Percentiles rank a stretch among this genome's conserved stretches.
Evolutionary conservation across 306 rosid species (phyloP).

Genomic region (Senna siamea): DNA sequence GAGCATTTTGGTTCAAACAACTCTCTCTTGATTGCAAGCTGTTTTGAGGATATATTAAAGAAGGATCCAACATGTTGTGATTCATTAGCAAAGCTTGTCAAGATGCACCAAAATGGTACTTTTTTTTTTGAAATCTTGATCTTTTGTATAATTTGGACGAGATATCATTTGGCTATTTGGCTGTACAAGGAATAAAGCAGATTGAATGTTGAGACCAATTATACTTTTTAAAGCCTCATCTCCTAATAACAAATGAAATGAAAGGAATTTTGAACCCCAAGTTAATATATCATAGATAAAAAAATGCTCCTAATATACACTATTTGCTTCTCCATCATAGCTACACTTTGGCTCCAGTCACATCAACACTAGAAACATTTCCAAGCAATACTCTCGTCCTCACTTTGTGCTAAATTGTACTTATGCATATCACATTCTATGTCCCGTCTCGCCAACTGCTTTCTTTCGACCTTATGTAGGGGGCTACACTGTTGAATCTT

Average conservation of each 20-base stretch:
- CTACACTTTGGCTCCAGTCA: neutral
- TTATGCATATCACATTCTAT: neutral
- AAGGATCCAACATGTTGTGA: constrained; percentile 73
- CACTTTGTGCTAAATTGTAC: neutral
- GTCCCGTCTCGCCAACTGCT: constrained; percentile 6
- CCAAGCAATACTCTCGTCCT: neutral
- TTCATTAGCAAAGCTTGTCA: constrained; percentile 74
- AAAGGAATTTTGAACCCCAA: neutral
- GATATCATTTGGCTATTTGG: neutral
- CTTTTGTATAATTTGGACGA: constrained; percentile 10
- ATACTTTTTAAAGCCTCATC: neutral
- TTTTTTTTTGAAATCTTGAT: constrained; percentile 24
- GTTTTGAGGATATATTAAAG: constrained; percentile 68
- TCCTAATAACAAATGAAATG: neutral
- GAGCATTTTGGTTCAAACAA: constrained; percentile 60
- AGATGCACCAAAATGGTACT: constrained; percentile 75
- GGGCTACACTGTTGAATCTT: constrained; percentile 57
- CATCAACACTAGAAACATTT: neutral
- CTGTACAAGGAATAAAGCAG: neutral
- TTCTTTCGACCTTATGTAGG: constrained; percentile 61
- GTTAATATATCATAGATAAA: neutral
- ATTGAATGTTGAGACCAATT: neutral
- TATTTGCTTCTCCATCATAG: constrained; percentile 1
- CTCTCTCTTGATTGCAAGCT: constrained; percentile 41
- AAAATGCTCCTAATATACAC: neutral